Evolutionary conservation across 1,284 basidiomycete species (phyloP).

Genomic region (Cutaneotrichosporon cavernicola): DNA sequence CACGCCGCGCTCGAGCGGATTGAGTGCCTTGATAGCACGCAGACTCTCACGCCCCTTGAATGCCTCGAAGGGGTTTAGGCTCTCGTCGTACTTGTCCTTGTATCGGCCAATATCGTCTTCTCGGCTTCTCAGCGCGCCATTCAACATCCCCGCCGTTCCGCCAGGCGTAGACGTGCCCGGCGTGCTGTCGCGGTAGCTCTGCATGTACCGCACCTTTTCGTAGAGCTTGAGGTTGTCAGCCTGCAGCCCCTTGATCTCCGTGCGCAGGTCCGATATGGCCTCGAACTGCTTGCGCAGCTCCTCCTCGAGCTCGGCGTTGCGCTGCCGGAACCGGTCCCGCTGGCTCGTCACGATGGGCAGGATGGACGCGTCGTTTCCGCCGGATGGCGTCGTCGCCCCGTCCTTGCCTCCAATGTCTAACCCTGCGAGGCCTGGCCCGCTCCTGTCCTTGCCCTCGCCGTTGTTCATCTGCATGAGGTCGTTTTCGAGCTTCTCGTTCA

Average conservation of each 20-base stretch:
- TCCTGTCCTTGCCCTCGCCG: slow-evolving; percentile 18
- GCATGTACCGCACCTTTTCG: slow-evolving; percentile 95
- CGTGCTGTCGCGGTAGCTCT: slow-evolving; percentile 71
- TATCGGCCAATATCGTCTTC: slow-evolving; percentile 83
- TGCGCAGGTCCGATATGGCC: slow-evolving; percentile 81
- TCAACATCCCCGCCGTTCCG: slow-evolving; percentile 31
- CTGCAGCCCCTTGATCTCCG: slow-evolving; percentile 83
- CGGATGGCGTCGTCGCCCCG: slow-evolving; percentile 42
- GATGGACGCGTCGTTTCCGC: slow-evolving; percentile 78
- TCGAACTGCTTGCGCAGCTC: slow-evolving; percentile 93
- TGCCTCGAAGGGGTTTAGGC: slow-evolving; percentile 95
- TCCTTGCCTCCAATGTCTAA: slow-evolving; percentile 64
- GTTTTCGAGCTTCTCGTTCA: slow-evolving; percentile 88
- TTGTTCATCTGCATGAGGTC: slow-evolving; percentile 78
- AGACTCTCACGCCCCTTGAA: slow-evolving; percentile 89
- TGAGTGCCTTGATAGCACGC: slow-evolving; percentile 83
- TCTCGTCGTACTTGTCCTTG: slow-evolving; percentile 86
- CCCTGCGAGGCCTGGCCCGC: slow-evolving; percentile 60
- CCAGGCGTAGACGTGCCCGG: slow-evolving; percentile 22
- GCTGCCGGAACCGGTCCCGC: slow-evolving; percentile 88
- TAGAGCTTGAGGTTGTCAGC: slow-evolving; percentile 91
- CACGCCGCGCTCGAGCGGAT: slow-evolving; percentile 85
- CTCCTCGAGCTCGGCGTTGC: slow-evolving; percentile 96
- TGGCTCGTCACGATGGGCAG: slow-evolving; percentile 95
- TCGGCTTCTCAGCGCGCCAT: slow-evolving; percentile 42